These are phyloP conservation scores for Cadophora luteo-olivacea DNA, from an alignment of 2,329 filamentous ascomycete species.

Conservation along the genomic window DNA sequence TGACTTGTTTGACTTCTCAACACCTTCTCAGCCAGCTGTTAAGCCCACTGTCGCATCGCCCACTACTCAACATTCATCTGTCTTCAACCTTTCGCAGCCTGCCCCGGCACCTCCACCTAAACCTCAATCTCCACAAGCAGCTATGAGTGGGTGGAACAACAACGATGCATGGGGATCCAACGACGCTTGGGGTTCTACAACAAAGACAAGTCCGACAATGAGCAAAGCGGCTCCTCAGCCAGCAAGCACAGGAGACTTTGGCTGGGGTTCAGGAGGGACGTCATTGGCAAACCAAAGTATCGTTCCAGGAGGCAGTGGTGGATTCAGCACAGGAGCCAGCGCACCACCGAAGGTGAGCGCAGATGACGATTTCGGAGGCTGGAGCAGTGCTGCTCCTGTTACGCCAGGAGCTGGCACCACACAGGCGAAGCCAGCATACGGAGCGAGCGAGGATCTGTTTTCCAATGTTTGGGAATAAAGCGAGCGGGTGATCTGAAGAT, in stretches of 20 bases:
- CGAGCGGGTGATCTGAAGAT: neutral
- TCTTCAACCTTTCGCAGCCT: conserved; percentile 79
- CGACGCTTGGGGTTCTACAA: conserved; percentile 81
- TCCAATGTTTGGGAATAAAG: conserved; percentile 89
- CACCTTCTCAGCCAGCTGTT: conserved; percentile 52
- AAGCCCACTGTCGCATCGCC: conserved; percentile 46
- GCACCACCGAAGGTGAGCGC: conserved; percentile 73
- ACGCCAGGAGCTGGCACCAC: conserved; percentile 51
- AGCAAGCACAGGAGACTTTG: conserved; percentile 64
- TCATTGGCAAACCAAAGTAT: conserved; percentile 66
- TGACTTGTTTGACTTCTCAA: conserved; percentile 82
- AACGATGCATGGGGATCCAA: conserved; percentile 73
- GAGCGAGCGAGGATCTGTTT: conserved; percentile 84
- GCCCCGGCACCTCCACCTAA: conserved; percentile 47
- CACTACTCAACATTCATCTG: conserved; percentile 58
- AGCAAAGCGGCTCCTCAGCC: conserved; percentile 48
- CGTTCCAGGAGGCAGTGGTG: conserved; percentile 67
- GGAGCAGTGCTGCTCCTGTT: conserved; percentile 76
- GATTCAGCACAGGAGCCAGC: conserved; percentile 58
- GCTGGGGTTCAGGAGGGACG: conserved; percentile 56
- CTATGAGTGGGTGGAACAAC: conserved; percentile 49
- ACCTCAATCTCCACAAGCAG: conserved; percentile 49
- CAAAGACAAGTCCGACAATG: conserved; percentile 55
- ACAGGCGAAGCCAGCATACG: conserved; percentile 63
- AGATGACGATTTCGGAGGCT: conserved; percentile 96